phyloP scores from a whole-genome alignment of 2,329 filamentous ascomycete species.

The Pestalotiopsis fici region DNA sequence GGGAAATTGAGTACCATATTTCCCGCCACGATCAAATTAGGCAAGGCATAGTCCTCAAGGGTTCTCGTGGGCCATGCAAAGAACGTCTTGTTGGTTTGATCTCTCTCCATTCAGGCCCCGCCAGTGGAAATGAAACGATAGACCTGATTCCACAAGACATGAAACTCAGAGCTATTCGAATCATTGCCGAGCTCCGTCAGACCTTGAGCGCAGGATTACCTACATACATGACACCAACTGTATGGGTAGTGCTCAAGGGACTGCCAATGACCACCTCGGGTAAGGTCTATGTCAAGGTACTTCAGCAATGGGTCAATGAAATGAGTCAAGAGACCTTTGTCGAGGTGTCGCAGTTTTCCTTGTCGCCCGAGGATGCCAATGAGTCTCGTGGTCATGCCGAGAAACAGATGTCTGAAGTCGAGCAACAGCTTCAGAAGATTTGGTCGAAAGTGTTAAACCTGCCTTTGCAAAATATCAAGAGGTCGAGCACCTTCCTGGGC shows the following conservation, averaged over 20 bases:
- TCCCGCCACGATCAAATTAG: neutral
- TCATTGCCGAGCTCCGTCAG: slow-evolving; percentile 1
- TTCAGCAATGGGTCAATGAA: slow-evolving; percentile 8
- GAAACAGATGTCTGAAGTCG: neutral
- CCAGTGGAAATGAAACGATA: neutral
- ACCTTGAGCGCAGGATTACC: neutral
- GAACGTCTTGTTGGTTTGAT: slow-evolving; percentile 4
- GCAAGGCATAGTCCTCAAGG: neutral
- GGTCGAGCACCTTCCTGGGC: slow-evolving; percentile 2
- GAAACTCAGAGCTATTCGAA: neutral
- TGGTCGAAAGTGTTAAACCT: slow-evolving; percentile 5
- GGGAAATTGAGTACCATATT: slow-evolving; percentile 12
- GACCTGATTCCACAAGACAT: neutral
- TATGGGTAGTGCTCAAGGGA: slow-evolving; percentile 6
- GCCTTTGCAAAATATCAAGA: neutral
- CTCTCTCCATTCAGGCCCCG: neutral
- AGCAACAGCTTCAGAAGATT: neutral
- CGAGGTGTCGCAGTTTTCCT: neutral
- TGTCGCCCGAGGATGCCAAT: neutral
- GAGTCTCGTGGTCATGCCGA: neutral
- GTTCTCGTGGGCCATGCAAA: slow-evolving; percentile 2
- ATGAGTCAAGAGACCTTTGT: slow-evolving; percentile 8
- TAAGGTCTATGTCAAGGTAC: slow-evolving; percentile 9
- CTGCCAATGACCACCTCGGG: slow-evolving; percentile 6
- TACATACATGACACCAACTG: slow-evolving; percentile 9